Evolutionary conservation across 768 basidiomycete genomes (phyloP), one percentile per base, ranked within the genome.

Genomic region (Termitomyces heimii): DNA sequence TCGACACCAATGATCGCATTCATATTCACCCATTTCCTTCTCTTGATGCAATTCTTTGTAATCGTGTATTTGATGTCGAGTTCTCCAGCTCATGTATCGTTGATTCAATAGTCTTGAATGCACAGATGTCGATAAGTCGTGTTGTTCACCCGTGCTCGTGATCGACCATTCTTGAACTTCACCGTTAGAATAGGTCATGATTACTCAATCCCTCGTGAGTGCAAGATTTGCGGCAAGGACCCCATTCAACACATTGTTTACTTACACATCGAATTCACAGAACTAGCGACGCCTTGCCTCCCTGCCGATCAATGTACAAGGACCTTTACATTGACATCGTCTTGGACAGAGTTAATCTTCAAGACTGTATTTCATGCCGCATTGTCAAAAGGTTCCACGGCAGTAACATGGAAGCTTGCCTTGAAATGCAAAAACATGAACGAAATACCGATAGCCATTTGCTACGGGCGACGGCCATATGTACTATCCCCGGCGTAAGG

Each of bases 1-100:
- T 34, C 60, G 60, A 13, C 71, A 68, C 54, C 65, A 57, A 57
- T 55, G 9, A 47, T 52, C 16, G 10, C n/a, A 43, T 29, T 28
- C 20, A 14, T 14, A 20, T 44, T 53, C 31, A 22, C 28, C 9
- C 31, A 24, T 24, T 34, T 34, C 28, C 28, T 16, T 13, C 13
- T 29, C 8, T 24, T 35, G 14, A 24, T 9, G 34, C 28, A 0
- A 3, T 46, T 47, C 37, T 46, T 8, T 20, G 18, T 37, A n/a
- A 16, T 14, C 20, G 12, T 28, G 12, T 24, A 24, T 22, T n/a
- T n/a, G n/a, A 9, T 34, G 9, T 16, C 3, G 16, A 49, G 32
- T 24, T n/a, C 31, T 34, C 48, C 22, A 18, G 16, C 5, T 32
- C 16, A 22, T 34, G 20, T 34, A 34, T 35, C 32, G 22, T 24